phyloP scores from a whole-genome alignment of 345 rosid species.

The Moricandia moricandioides region DNA sequence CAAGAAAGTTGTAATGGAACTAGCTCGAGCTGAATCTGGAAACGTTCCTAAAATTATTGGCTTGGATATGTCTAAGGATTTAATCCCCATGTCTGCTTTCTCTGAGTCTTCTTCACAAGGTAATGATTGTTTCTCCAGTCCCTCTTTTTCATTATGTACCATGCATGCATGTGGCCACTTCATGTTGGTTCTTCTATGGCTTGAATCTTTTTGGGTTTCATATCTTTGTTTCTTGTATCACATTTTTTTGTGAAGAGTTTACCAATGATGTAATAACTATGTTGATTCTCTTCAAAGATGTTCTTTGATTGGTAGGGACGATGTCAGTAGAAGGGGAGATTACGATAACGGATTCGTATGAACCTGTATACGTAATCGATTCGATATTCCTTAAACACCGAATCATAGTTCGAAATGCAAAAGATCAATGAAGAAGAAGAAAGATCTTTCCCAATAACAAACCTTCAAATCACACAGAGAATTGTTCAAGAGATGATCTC shows the following conservation, averaged over 20 bases:
- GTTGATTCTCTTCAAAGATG: slow-evolving; percentile 1
- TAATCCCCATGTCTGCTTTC: slow-evolving; percentile 70
- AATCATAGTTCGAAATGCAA: no score
- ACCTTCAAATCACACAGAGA: no score
- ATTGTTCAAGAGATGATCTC: no score
- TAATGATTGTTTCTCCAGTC: slow-evolving; percentile 3
- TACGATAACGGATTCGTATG: no score
- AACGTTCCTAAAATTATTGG: slow-evolving; percentile 57
- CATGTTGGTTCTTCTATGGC: neutral
- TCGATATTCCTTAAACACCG: no score
- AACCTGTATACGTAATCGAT: no score
- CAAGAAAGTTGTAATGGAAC: slow-evolving; percentile 36
- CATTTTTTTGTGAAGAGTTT: neutral
- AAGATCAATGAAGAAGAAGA: no score
- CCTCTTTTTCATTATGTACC: neutral
- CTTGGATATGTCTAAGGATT: slow-evolving; percentile 76
- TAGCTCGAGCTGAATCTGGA: slow-evolving; percentile 64
- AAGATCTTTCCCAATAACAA: no score
- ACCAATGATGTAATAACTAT: neutral
- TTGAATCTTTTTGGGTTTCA: neutral
- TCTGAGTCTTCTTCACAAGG: slow-evolving; percentile 52
- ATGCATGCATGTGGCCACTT: no score
- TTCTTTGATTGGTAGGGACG: slow-evolving; percentile 45
- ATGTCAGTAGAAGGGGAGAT: slow-evolving; percentile 68
- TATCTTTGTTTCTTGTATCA: neutral